Evolutionary conservation across 2,329 filamentous ascomycete species (phyloP).

Genomic region (Colletotrichum sp.): DNA sequence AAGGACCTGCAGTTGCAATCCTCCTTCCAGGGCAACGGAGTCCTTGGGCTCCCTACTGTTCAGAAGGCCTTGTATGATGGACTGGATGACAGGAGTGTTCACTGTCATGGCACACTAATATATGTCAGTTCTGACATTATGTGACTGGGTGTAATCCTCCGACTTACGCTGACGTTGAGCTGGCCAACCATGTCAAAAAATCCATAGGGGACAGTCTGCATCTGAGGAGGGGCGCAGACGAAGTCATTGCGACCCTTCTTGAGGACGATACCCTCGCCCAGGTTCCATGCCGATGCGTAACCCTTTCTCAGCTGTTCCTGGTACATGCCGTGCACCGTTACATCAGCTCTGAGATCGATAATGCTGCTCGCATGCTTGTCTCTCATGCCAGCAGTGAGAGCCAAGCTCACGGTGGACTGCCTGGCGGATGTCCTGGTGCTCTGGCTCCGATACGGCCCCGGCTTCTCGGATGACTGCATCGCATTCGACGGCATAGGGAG

Average conservation of each 20-base stretch:
- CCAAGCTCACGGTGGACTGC: constrained; percentile 20
- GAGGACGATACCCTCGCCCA: constrained; percentile 59
- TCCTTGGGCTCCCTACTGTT: constrained; percentile 41
- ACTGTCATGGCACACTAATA: constrained; percentile 69
- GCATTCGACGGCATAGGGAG: neutral
- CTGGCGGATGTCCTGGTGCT: constrained; percentile 13
- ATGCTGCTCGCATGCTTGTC: constrained; percentile 20
- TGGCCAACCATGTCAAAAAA: constrained; percentile 46
- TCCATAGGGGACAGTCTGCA: constrained; percentile 43
- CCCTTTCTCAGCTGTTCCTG: constrained; percentile 22
- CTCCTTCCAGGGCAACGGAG: constrained; percentile 63
- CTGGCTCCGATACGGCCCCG: constrained; percentile 1
- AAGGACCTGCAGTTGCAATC: constrained; percentile 67
- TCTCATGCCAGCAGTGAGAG: constrained; percentile 18
- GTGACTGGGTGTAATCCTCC: no score
- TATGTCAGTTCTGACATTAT: neutral
- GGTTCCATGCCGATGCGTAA: constrained; percentile 19
- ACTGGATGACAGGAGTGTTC: constrained; percentile 67
- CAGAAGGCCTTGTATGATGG: constrained; percentile 55
- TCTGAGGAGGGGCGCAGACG: constrained; percentile 38
- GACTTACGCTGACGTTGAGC: constrained; percentile 61
- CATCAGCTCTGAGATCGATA: constrained; percentile 18
- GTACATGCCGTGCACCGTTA: constrained; percentile 20
- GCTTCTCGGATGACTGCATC: constrained; percentile 1
- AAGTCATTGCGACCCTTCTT: constrained; percentile 57